Conservation (phyloP, 192 early-diverging fungal species). For the Coemansia sp. region DNA sequence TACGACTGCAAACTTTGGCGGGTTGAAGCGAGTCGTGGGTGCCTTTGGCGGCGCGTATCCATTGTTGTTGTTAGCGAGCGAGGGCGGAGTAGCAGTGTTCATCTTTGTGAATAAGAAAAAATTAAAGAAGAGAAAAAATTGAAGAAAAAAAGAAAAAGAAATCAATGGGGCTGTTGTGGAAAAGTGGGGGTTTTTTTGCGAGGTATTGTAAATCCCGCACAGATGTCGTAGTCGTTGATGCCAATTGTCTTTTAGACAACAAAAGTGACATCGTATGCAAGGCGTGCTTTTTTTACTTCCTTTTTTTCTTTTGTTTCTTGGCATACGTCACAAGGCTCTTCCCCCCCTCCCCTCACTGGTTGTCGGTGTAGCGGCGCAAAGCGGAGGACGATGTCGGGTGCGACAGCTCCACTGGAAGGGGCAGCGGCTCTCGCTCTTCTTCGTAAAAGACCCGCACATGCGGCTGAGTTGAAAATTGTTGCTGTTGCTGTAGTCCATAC, state of each 20-base stretch:
- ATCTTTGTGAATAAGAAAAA: conserved; percentile 1
- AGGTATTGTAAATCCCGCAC: too few species aligned
- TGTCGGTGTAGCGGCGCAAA: too few species aligned
- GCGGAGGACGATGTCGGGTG: not conserved
- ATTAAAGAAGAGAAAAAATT: not conserved
- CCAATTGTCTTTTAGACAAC: too few species aligned
- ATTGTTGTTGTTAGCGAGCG: not conserved
- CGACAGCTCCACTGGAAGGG: not conserved
- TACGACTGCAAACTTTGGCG: conserved; percentile 40
- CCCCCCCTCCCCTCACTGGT: too few species aligned
- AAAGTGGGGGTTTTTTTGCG: too few species aligned
- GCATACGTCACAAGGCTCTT: too few species aligned
- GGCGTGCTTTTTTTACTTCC: too few species aligned
- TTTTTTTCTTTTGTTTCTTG: too few species aligned
- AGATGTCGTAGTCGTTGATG: too few species aligned
- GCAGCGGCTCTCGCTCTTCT: not conserved
- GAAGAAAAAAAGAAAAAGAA: not conserved
- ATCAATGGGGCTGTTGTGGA: too few species aligned
- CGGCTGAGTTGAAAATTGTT: not conserved
- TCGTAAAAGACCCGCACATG: not conserved
- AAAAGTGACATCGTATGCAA: too few species aligned
- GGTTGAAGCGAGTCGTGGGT: conserved; percentile 1
- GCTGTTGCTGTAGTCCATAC: not conserved
- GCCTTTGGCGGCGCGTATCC: conserved; percentile 23
- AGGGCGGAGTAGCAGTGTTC: not conserved